These are phyloP conservation scores for Monosporascus sp. DNA, from an alignment of 2,329 filamentous ascomycete species.

Conservation along the genomic window DNA sequence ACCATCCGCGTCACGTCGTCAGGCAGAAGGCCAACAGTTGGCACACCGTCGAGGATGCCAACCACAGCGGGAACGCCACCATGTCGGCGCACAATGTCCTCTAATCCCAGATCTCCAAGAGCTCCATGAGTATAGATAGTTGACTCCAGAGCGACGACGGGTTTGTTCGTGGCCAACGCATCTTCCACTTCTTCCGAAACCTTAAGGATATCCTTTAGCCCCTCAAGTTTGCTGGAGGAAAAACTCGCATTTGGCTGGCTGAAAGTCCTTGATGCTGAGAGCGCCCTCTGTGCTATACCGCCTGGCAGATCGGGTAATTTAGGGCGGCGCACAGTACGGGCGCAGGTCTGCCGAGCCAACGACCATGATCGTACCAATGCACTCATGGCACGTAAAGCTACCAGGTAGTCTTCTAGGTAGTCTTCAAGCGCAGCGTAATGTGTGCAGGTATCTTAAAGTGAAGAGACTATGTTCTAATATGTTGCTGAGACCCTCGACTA, in stretches of 20 bases:
- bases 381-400: background rate
- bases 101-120: constrained; percentile 68
- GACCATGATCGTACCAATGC: background rate
- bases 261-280: constrained; percentile 9
- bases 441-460: too few relatives aligned
- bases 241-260: constrained; percentile 3
- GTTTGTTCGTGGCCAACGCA: constrained; percentile 67
- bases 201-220: constrained; percentile 48
- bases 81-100: constrained; percentile 72
- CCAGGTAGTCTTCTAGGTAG: background rate
- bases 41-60: constrained; percentile 77
- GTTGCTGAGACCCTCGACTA: too few relatives aligned
- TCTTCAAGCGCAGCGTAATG: background rate
- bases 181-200: constrained; percentile 79
- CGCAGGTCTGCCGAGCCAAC: background rate
- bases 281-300: background rate
- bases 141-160: constrained; percentile 88
- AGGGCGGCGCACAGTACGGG: background rate
- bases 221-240: constrained; percentile 14
- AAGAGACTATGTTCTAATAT: too few relatives aligned
- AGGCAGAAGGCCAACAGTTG: constrained; percentile 68
- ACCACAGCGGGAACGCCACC: constrained; percentile 88
- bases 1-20: constrained; percentile 72
- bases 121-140: constrained; percentile 96
- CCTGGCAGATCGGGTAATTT: background rate